These are phyloP conservation scores for Ogataea pilisensis DNA, from an alignment of 805 yeast species.

Conservation along the genomic window DNA sequence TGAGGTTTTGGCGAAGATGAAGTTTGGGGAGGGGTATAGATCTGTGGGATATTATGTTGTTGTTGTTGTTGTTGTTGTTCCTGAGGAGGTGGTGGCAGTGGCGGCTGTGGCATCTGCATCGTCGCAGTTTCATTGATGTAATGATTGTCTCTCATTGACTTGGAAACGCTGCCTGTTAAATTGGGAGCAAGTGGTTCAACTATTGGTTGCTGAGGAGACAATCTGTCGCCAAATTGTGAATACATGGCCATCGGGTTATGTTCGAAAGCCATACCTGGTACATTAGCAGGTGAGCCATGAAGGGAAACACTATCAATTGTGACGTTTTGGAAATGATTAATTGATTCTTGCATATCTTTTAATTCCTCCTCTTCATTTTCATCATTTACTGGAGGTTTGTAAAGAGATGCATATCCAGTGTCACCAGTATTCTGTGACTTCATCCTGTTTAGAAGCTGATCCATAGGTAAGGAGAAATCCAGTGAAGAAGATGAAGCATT, in stretches of 20 bases:
- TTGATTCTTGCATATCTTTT: slow-evolving; percentile 70
- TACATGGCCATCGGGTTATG: slow-evolving; percentile 8
- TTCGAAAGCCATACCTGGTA: slow-evolving; percentile 31
- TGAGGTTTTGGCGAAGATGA: background rate
- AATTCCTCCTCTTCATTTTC: slow-evolving; percentile 69
- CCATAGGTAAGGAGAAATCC: slow-evolving; percentile 74
- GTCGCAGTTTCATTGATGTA: slow-evolving; percentile 12
- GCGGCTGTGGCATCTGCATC: background rate
- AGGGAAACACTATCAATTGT: slow-evolving; percentile 74
- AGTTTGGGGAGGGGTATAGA: background rate
- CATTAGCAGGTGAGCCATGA: slow-evolving; percentile 61
- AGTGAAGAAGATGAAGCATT: slow-evolving; percentile 23
- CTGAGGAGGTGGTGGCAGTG: no score
- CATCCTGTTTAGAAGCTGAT: slow-evolving; percentile 53
- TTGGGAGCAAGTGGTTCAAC: slow-evolving; percentile 43
- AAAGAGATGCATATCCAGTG: slow-evolving; percentile 15
- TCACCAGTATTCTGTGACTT: slow-evolving; percentile 21
- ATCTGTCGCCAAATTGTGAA: slow-evolving; percentile 8
- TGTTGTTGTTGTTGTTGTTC: no score
- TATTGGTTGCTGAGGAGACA: background rate
- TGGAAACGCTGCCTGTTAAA: slow-evolving; percentile 52
- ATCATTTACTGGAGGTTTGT: slow-evolving; percentile 24
- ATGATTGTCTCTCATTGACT: slow-evolving; percentile 34
- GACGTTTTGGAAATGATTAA: slow-evolving; percentile 71
- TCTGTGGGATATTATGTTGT: no score